Conservation (phyloP, 306 rosid species). For the Astragalus glycyphyllos region DNA sequence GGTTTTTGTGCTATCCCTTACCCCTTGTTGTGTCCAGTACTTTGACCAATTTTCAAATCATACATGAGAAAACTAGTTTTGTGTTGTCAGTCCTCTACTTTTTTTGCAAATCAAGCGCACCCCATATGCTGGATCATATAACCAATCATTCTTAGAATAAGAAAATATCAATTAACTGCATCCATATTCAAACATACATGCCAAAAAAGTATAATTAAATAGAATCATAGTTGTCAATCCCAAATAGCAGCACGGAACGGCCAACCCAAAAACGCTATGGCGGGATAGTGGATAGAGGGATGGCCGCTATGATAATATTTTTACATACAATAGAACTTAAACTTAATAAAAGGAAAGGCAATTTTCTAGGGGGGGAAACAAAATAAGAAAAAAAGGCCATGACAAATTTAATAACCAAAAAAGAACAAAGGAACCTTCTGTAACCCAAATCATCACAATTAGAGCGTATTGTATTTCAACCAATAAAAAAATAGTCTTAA, state of each 20-base stretch:
- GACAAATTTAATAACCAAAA: slow-evolving; percentile 18
- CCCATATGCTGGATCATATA: slow-evolving; percentile 20
- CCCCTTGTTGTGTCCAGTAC: too few relatives aligned
- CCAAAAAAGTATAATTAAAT: slow-evolving; percentile 6
- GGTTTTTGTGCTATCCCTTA: too few relatives aligned
- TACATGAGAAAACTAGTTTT: too few relatives aligned
- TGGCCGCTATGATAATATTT: too few relatives aligned
- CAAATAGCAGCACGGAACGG: too few relatives aligned
- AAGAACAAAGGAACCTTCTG: slow-evolving; percentile 9
- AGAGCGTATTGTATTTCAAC: slow-evolving; percentile 26
- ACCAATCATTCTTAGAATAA: slow-evolving; percentile 22
- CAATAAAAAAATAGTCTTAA: slow-evolving; percentile 10
- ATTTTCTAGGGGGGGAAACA: neutral
- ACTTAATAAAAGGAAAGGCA: neutral
- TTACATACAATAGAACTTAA: neutral
- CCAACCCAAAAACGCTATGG: too few relatives aligned
- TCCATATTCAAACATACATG: neutral
- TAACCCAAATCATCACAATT: slow-evolving; percentile 16
- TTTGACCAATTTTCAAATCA: too few relatives aligned
- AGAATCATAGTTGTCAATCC: too few relatives aligned
- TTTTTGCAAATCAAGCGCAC: too few relatives aligned
- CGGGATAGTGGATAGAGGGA: too few relatives aligned
- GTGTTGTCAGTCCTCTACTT: too few relatives aligned
- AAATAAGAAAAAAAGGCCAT: slow-evolving; percentile 10
- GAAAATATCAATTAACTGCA: slow-evolving; percentile 12